Base-by-base conservation (phyloP, 1,284 basidiomycete genomes). In the Meira nashicola region DNA sequence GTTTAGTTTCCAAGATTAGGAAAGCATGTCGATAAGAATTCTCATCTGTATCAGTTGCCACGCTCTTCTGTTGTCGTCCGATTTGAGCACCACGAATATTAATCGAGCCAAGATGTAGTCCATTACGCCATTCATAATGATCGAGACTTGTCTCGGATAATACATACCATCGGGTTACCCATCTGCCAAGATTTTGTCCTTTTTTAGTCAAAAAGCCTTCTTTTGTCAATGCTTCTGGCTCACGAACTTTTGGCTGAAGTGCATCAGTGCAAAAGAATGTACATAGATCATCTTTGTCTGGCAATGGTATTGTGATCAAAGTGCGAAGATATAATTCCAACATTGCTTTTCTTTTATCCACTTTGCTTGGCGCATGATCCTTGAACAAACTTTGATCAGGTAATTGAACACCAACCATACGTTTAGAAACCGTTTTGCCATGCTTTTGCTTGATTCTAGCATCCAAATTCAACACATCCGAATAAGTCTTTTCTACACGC, bases 141-240 rank as follows among this genome's bases (percentile, higher is more conserved):
- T 94, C 90, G 62, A 97, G 83, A 0, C 88, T 60, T 19, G 63
- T 92, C 87, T 79, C 91, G 86, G 48, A 67, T 1, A 97, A 82
- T 8, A 95, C 88, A 74, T 97, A 97, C 79, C 88, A 97, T 47
- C 94, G 84, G 37, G 91, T 92, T 77, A 72, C 76, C 73, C 71
- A 81, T 59, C 83, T 90, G 55, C 92, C 92, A 79, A 97, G 93
- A 74, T 92, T 95, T 81, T 95, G 92, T 19, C 93, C 93, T 66
- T 92, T 86, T 80, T 97, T 97, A 28, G 94, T 96, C 49, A 96
- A 82, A 79, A 94, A 97, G 19, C 94, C 94, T 80, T 92, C 92
- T 80, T 92, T 95, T 81, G 89, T 87, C n/a, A 86, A 89, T 23
- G 55, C 58, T 47, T 48, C 57, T 2, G 70, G 70, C 51, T 73